These are phyloP conservation scores for Ustilago sp. DNA, from an alignment of 1,284 basidiomycete species.

Conservation along the genomic window DNA sequence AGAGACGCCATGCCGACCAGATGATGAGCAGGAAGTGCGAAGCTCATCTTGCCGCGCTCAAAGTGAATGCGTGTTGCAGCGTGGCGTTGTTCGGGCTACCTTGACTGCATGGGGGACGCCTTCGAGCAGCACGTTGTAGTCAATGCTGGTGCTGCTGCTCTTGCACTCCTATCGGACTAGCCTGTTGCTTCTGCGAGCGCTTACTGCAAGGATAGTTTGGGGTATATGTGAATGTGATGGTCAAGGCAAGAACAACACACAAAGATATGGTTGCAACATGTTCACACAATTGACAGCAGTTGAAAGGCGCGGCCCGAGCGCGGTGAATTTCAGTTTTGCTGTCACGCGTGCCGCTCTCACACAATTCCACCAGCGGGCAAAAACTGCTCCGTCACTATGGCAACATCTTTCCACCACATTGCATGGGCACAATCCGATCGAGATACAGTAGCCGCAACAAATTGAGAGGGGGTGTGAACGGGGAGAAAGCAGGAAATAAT, in stretches of 20 bases:
- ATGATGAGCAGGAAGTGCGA: conserved; percentile 28
- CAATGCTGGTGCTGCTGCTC: neutral
- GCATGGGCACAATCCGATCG: neutral
- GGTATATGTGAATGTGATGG: neutral
- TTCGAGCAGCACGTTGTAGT: neutral
- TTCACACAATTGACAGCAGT: neutral
- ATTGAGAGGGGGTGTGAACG: neutral
- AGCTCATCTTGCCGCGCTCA: conserved; percentile 23
- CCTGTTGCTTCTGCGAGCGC: neutral
- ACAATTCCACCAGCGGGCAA: neutral
- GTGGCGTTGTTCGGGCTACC: neutral
- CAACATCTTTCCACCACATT: neutral
- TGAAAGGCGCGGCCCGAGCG: conserved; percentile 1
- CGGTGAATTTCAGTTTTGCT: neutral
- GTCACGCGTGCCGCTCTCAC: conserved; percentile 1
- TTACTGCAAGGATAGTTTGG: neutral
- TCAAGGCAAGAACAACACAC: conserved; percentile 1
- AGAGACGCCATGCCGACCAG: conserved; percentile 10
- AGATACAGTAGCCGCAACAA: neutral
- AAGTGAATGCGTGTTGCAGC: neutral
- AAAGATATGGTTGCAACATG: neutral
- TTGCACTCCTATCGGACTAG: neutral
- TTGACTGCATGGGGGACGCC: conserved; percentile 10
- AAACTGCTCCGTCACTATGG: neutral
- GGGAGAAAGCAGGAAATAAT: neutral